A percentile compares a stretch with the other conserved stretches of the same genome.
Evolutionary conservation across 805 yeast genomes (phyloP).

Genomic region (Lipomyces chichibuensis): DNA sequence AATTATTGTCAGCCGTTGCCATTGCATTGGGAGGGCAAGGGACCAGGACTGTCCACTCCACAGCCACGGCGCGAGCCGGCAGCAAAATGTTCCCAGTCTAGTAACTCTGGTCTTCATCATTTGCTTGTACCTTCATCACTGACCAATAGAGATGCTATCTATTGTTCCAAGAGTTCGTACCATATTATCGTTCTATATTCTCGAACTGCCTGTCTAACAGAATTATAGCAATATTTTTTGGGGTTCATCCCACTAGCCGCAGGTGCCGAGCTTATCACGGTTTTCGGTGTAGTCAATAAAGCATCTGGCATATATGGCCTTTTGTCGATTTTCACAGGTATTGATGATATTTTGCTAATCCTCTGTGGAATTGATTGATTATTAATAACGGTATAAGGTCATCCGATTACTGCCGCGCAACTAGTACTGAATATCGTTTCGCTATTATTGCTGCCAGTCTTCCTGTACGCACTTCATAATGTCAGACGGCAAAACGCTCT

Average conservation of each 20-base stretch:
- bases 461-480: slow-evolving; percentile 58
- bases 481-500: slow-evolving; percentile 61
- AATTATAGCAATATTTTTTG: slow-evolving; percentile 50
- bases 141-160: slow-evolving; percentile 1
- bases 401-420: slow-evolving; percentile 78
- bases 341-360: slow-evolving; percentile 1
- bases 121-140: no score
- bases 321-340: slow-evolving; percentile 72
- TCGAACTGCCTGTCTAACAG: background rate
- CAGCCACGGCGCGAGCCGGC: no score
- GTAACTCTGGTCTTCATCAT: no score
- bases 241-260: slow-evolving; percentile 74
- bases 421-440: slow-evolving; percentile 78
- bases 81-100: no score
- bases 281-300: slow-evolving; percentile 79
- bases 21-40: no score
- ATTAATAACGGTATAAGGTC: slow-evolving; percentile 53
- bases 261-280: slow-evolving; percentile 82
- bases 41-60: no score
- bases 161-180: slow-evolving; percentile 8
- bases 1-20: no score
- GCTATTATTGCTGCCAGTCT: slow-evolving; percentile 63
- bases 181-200: background rate
- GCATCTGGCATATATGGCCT: slow-evolving; percentile 88
- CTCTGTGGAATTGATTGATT: background rate